phyloP scores from a whole-genome alignment of 495 filamentous ascomycete species.

The Penicillium desertorum region DNA sequence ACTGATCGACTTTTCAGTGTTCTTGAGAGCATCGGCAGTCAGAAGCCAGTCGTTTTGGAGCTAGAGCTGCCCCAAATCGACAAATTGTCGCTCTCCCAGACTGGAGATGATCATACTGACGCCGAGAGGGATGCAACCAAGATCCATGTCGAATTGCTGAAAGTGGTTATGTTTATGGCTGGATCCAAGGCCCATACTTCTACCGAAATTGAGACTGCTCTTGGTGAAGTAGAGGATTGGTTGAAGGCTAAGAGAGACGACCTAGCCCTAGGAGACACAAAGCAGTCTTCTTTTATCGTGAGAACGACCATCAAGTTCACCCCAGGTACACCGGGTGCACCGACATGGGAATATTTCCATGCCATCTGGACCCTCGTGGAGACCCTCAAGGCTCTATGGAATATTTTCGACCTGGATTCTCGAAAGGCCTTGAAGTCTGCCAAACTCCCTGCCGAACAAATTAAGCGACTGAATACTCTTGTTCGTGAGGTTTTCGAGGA shows the following conservation, averaged over 20 bases:
- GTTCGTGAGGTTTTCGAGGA: constrained; percentile 35
- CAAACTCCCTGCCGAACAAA: constrained; percentile 37
- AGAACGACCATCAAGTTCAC: constrained; percentile 29
- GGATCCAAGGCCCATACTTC: constrained; percentile 37
- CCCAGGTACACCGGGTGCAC: constrained; percentile 30
- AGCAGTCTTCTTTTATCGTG: constrained; percentile 26
- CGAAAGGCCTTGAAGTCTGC: constrained; percentile 35
- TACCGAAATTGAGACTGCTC: constrained; percentile 33
- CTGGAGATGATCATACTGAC: constrained; percentile 35
- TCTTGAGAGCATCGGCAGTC: constrained; percentile 33
- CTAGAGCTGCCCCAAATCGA: constrained; percentile 33
- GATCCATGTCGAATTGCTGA: constrained; percentile 37
- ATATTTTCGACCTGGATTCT: constrained; percentile 30
- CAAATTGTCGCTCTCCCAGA: constrained; percentile 23
- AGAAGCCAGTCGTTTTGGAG: constrained; percentile 34
- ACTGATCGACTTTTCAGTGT: constrained; percentile 40
- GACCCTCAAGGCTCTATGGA: constrained; percentile 40
- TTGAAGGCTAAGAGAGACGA: constrained; percentile 29
- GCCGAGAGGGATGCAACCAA: constrained; percentile 35
- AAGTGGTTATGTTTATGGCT: constrained; percentile 35
- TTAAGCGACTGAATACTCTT: constrained; percentile 30
- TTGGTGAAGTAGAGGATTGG: constrained; percentile 39
- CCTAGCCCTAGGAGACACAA: constrained; percentile 23
- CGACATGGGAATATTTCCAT: constrained; percentile 47
- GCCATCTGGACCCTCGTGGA: constrained; percentile 38